Conservation (phyloP, 2,329 filamentous ascomycete species). For the Aspergillus udagawae region DNA sequence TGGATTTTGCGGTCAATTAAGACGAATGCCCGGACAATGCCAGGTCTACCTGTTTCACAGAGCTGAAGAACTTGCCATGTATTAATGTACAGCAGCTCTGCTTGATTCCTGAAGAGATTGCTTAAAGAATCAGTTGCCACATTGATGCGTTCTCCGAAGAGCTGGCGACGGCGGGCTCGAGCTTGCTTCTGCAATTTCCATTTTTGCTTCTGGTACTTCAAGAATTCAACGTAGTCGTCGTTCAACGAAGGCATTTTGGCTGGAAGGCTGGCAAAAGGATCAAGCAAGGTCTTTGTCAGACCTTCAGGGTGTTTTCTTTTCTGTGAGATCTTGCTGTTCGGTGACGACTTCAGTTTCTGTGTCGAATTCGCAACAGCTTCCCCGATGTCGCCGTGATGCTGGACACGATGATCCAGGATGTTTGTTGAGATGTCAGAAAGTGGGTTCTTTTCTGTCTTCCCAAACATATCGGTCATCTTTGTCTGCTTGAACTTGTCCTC, state of each 20-base stretch:
- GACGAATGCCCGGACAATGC: constrained; percentile 82
- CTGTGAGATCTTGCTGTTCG: constrained; percentile 53
- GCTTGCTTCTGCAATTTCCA: constrained; percentile 98
- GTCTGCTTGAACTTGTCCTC: constrained; percentile 98
- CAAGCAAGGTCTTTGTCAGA: constrained; percentile 55
- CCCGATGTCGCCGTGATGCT: constrained; percentile 65
- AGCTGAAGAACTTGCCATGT: constrained; percentile 95
- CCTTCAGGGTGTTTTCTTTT: constrained; percentile 73
- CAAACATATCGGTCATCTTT: constrained; percentile 93
- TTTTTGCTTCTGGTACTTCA: constrained; percentile 95
- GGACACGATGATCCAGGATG: constrained; percentile 54
- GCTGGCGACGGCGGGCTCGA: constrained; percentile 74
- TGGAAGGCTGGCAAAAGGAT: constrained; percentile 80
- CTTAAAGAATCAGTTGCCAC: constrained; percentile 60
- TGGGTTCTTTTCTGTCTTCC: constrained; percentile 57
- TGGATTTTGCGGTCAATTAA: constrained; percentile 93
- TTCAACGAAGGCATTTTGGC: constrained; percentile 78
- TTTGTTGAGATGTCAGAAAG: constrained; percentile 69
- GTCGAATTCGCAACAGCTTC: constrained; percentile 65
- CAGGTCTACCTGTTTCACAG: constrained; percentile 74
- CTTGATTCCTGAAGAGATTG: constrained; percentile 82
- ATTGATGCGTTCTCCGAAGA: constrained; percentile 80
- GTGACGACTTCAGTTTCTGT: constrained; percentile 61
- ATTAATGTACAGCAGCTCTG: constrained; percentile 81
- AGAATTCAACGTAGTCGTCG: constrained; percentile 80